phyloP scores from a whole-genome alignment of 768 basidiomycete genomes.

The Amanita polypyramis region DNA sequence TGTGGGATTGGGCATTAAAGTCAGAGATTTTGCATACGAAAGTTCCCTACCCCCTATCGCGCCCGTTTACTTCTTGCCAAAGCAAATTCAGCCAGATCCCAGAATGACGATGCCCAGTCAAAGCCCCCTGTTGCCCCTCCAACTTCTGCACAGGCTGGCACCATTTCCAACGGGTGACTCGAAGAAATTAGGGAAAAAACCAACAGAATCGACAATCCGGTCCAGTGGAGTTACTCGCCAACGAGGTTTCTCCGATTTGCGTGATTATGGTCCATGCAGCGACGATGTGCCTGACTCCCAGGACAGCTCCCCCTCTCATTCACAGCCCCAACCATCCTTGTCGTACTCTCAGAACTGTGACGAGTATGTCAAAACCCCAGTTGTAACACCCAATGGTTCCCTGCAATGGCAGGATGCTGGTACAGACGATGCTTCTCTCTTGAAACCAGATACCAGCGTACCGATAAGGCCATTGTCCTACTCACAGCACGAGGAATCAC shows the following conservation, averaged over 20 bases:
- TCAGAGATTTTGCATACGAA: conserved; percentile 62
- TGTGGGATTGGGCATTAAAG: conserved; percentile 29
- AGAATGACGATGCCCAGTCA: conserved; percentile 25
- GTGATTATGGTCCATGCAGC: conserved; percentile 12
- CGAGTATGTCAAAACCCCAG: conserved; percentile 37
- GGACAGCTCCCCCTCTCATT: conserved; percentile 12
- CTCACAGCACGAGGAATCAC: conserved; percentile 11
- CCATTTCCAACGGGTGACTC: background rate
- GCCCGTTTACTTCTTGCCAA: conserved; percentile 35
- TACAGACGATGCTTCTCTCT: conserved; percentile 22
- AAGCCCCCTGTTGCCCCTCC: background rate
- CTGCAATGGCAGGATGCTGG: conserved; percentile 27
- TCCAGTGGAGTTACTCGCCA: conserved; percentile 12
- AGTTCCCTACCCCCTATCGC: conserved; percentile 52
- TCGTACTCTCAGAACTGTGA: conserved; percentile 36
- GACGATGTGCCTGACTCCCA: conserved; percentile 13
- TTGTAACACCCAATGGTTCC: conserved; percentile 47
- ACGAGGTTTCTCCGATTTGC: conserved; percentile 18
- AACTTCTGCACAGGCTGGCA: background rate
- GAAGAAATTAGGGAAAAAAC: conserved; percentile 18
- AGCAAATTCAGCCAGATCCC: conserved; percentile 36
- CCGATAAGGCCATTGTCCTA: conserved; percentile 8
- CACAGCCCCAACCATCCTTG: conserved; percentile 19
- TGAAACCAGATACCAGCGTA: conserved; percentile 23
- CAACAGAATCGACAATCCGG: conserved; percentile 20